A percentile compares a stretch with the other conserved stretches of the same genome.
phyloP scores from a whole-genome alignment of 2,329 filamentous ascomycete genomes.

The Aspergillus tamarii region DNA sequence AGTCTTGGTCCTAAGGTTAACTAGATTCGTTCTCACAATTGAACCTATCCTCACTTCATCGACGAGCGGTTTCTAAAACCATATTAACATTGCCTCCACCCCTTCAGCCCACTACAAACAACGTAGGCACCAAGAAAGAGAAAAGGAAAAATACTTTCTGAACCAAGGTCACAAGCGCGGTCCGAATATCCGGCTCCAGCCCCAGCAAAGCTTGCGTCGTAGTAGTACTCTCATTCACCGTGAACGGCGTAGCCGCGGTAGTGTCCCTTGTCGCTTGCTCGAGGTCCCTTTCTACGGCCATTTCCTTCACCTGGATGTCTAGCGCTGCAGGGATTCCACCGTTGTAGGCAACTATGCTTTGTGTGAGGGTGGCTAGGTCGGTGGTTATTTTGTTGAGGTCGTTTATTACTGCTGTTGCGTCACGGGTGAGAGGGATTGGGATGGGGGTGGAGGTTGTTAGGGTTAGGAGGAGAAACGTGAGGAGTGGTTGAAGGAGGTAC shows the following conservation, averaged over 20 bases:
- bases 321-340: constrained; percentile 5
- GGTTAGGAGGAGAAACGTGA: constrained; percentile 4
- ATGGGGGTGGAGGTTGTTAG: background rate
- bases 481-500: background rate
- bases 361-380: constrained; percentile 7
- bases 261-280: constrained; percentile 11
- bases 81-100: background rate
- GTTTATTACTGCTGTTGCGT: constrained; percentile 12
- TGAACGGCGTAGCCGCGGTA: constrained; percentile 8
- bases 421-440: background rate
- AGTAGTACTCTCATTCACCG: constrained; percentile 7
- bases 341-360: constrained; percentile 7
- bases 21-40: background rate
- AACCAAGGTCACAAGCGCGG: constrained; percentile 8
- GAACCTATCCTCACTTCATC: background rate
- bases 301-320: constrained; percentile 9
- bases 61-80: background rate
- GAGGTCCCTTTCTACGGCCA: constrained; percentile 10
- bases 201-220: constrained; percentile 12
- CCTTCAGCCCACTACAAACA: no score
- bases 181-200: constrained; percentile 12
- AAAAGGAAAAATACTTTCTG: constrained; percentile 8
- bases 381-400: constrained; percentile 14
- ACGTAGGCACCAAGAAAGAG: background rate
- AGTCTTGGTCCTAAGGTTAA: background rate